These are phyloP conservation scores for Rhexocercosporidium sp. DNA, from an alignment of 2,329 filamentous ascomycete genomes.

Conservation along the genomic window DNA sequence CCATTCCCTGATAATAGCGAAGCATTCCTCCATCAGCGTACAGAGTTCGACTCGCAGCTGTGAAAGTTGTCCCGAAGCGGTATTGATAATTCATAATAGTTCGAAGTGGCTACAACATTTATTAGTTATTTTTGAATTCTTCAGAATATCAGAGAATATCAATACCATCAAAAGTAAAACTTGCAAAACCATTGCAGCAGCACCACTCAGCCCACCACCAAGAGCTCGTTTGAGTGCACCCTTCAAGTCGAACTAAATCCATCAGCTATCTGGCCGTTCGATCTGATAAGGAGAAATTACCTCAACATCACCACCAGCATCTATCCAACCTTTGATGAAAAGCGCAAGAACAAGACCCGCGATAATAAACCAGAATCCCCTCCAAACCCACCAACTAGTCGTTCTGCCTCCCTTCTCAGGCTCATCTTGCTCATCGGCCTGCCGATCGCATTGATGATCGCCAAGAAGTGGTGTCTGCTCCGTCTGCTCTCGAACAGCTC, in stretches of 20 bases:
- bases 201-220: constrained; percentile 53
- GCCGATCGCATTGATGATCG: constrained; percentile 18
- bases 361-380: constrained; percentile 45
- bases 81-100: constrained; percentile 60
- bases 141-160: neutral
- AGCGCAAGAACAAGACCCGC: constrained; percentile 43
- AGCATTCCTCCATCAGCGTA: constrained; percentile 49
- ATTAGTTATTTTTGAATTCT: neutral
- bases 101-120: constrained; percentile 47
- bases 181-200: constrained; percentile 54
- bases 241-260: constrained; percentile 49
- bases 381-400: constrained; percentile 45
- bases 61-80: constrained; percentile 51
- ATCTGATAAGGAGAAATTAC: constrained; percentile 37
- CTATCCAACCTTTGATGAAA: constrained; percentile 54
- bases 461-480: constrained; percentile 36
- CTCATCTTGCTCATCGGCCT: constrained; percentile 24
- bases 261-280: neutral
- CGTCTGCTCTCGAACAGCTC: constrained; percentile 24
- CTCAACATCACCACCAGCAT: constrained; percentile 47
- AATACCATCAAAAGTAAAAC: constrained; percentile 54
- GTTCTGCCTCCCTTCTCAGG: constrained; percentile 16
- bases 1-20: constrained; percentile 53
- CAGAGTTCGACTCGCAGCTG: constrained; percentile 46
- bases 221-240: constrained; percentile 51